Base-by-base conservation (phyloP, 1,139 yeast species). In the Suhomyces taliae region DNA sequence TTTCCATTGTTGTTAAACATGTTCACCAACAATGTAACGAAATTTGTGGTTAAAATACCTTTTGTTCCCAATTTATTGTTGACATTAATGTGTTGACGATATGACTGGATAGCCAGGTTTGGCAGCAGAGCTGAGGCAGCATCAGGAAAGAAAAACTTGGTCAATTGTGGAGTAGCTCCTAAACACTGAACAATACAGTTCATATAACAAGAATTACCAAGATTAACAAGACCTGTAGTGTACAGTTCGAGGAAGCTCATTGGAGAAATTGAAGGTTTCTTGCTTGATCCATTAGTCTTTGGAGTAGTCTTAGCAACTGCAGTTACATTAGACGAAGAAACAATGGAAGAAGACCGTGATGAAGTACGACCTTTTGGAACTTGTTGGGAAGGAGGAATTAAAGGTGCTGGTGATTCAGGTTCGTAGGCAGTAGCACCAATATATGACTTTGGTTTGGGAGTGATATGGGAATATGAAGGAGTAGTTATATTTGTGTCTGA, bases 201-300 rank as follows among this genome's bases (percentile, higher is more conserved):
- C 85, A 93, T 86, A 64, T 93, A 93, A 65, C 99, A 93, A 0
- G 97, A 87, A 59, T 90, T 93, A 0, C 98, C 97, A 53, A 88
- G 74, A 60, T 93, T 93, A 43, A 78, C 78, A 34, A 93, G 71
- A 0, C 97, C 96, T 0, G 80, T 75, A 4, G 72, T 57, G 50
- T 69, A 71, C 44, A 65, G 67, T 39, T 67, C 68, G 10, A 71
- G 59, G 46, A 69, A 65, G 32, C 57, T 60, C 2, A 53, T 47
- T 3, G 67, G 60, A 46, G 32, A 29, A 11, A 9, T 29, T 2
- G 32, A 29, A 29, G 32, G 32, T 1, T 29, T 53, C 57, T 29
- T 29, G 7, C 11, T 9, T 29, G n/a, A 9, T 29, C 32, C 32
- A 29, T 29, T 29, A 11, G n/a, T 29, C n/a, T 29, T 29, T 29